Base-by-base conservation (phyloP, 2,329 filamentous ascomycete genomes). In the Xylaria sp. region DNA sequence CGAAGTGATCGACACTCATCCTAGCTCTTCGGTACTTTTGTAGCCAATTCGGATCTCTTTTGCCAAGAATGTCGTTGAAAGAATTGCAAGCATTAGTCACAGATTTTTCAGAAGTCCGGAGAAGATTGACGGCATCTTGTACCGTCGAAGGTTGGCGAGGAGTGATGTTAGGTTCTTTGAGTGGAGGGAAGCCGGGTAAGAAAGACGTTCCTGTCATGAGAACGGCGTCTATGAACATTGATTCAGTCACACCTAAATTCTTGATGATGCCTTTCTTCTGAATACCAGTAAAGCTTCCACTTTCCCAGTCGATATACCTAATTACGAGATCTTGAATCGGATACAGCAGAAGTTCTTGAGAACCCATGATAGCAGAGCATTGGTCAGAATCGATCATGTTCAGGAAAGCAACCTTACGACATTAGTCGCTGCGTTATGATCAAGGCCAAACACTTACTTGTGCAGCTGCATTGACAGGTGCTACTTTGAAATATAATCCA, bases 11-110 rank as follows among this genome's bases (percentile, higher is more conserved):
- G 56, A 97, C 88, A 1, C 90, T 90, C 86, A 96, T 90, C 69
- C 90, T 90, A 25, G 93, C 93, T 78, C 92, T 94, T 76, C 91
- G 92, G 77, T 94, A 99, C 75, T 92, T 92, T 77, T 95, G 92
- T 36, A 93, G 83, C 85, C 97, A 99, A 58, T 91, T 86, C 17
- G 90, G 83, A 47, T 92, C 89, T 56, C 87, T 84, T 71, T 91
- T 87, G 13, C 57, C 57, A 11, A 94, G 84, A 57, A 96, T 90
- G 65, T 97, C 94, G 74, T 91, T 90, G 76, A 93, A 94, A 57
- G 90, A 90, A 60, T 89, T 85, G 76, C 93, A 96, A 3, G 94
- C 87, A 11, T 86, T 86, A 15, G 90, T 87, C 13, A 96, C 92
- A 47, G 88, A 84, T 74, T 89, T 89, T 65, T 94, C 83, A 76